These are phyloP conservation scores for Kazachstania sp. DNA, from an alignment of 1,139 yeast species.

Conservation along the genomic window DNA sequence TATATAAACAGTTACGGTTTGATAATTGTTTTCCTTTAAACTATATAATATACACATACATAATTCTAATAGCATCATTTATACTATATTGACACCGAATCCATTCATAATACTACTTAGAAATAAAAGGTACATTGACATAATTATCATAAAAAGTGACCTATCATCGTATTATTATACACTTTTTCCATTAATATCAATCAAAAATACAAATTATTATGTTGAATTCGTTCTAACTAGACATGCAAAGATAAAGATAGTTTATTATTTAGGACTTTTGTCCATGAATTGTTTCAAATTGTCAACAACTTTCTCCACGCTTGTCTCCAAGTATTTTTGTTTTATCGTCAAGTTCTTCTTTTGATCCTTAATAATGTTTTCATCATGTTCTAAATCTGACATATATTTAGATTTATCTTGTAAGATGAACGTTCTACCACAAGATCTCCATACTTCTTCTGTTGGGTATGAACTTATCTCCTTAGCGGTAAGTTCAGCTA, in stretches of 20 bases:
- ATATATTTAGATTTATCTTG: slow-evolving; percentile 41
- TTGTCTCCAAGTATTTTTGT: slow-evolving; percentile 63
- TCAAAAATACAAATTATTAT: no score
- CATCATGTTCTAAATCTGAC: slow-evolving; percentile 43
- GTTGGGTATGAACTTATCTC: slow-evolving; percentile 42
- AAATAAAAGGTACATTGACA: no score
- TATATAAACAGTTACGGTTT: no score
- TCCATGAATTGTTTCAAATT: slow-evolving; percentile 37
- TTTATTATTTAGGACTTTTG: slow-evolving; percentile 3
- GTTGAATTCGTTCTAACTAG: no score
- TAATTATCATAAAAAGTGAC: no score
- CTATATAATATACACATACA: no score
- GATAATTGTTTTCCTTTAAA: no score
- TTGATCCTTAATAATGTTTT: slow-evolving; percentile 48
- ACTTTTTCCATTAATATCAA: no score
- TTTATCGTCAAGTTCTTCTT: slow-evolving; percentile 57
- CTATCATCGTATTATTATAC: no score
- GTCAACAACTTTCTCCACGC: slow-evolving; percentile 64
- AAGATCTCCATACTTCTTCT: slow-evolving; percentile 68
- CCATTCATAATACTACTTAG: no score
- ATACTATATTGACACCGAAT: no score
- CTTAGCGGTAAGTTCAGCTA: slow-evolving; percentile 48
- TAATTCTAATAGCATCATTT: no score
- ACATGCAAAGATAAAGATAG: background rate
- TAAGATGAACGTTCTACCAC: slow-evolving; percentile 64